A percentile compares a stretch with the other conserved stretches of the same genome.
Conservation (phyloP, 129 eudicot species). For the Sambucus nigra region DNA sequence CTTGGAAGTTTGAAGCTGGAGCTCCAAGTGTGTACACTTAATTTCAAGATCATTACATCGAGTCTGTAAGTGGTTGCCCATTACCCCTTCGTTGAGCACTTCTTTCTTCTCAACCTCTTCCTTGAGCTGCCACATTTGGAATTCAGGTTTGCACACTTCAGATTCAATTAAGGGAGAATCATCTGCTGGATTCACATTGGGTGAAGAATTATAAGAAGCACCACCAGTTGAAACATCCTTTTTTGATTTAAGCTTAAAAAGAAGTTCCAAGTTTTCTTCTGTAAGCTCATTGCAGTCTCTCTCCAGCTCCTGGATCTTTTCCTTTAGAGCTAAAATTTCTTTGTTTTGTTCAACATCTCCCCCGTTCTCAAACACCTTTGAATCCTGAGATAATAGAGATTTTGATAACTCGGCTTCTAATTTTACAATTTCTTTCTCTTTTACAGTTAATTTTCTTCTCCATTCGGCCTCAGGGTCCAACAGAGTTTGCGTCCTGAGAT, state of each 20-base stretch:
- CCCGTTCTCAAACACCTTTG: slow-evolving; percentile 17
- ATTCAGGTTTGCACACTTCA: slow-evolving; percentile 21
- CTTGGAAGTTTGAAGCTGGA: slow-evolving; percentile 31
- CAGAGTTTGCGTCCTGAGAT: slow-evolving; percentile 22
- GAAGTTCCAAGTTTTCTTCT: slow-evolving; percentile 49
- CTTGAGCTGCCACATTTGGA: slow-evolving; percentile 33
- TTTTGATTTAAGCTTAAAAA: slow-evolving; percentile 31
- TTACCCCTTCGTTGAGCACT: slow-evolving; percentile 16
- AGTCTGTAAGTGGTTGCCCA: slow-evolving; percentile 22
- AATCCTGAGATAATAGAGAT: slow-evolving; percentile 18
- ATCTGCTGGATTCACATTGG: slow-evolving; percentile 13
- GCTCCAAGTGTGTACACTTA: slow-evolving; percentile 41
- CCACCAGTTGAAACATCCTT: slow-evolving; percentile 15
- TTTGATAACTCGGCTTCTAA: slow-evolving; percentile 38
- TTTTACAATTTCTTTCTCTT: slow-evolving; percentile 36
- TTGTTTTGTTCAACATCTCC: slow-evolving; percentile 24
- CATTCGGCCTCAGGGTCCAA: slow-evolving; percentile 34
- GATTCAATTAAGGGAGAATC: slow-evolving; percentile 19
- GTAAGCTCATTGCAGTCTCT: slow-evolving; percentile 57
- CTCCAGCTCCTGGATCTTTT: slow-evolving; percentile 49
- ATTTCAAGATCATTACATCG: slow-evolving; percentile 35
- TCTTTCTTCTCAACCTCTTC: slow-evolving; percentile 34
- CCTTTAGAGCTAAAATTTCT: slow-evolving; percentile 26
- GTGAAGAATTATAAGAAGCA: slow-evolving; percentile 18
- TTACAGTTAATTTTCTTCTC: slow-evolving; percentile 22